Evolutionary conservation across 176 grass and related monocot genomes (phyloP).

Genomic region (Pontederia paniculata): DNA sequence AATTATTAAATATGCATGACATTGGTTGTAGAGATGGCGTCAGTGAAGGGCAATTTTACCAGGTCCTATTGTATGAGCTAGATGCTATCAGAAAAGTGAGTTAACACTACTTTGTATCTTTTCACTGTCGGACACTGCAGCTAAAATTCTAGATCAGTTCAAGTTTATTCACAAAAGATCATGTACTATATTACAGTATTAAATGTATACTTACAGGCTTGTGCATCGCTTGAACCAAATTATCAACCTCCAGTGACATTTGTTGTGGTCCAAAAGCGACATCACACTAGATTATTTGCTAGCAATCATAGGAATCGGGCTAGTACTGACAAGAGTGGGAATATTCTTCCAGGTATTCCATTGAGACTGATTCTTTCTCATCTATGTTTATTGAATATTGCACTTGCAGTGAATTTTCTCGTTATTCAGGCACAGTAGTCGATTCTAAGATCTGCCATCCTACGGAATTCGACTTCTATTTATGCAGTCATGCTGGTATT

Average conservation of each 20-base stretch:
- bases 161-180: too few relatives aligned
- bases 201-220: constrained; percentile 36
- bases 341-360: constrained; percentile 54
- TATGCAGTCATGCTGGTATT: constrained; percentile 92
- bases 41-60: constrained; percentile 62
- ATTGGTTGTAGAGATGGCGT: constrained; percentile 55
- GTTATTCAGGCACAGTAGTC: constrained; percentile 59
- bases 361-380: constrained; percentile 7
- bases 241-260: constrained; percentile 63
- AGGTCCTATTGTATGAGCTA: constrained; percentile 59
- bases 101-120: not conserved
- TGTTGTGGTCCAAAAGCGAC: constrained; percentile 80
- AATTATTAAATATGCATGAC: not conserved
- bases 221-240: constrained; percentile 48
- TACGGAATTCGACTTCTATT: constrained; percentile 76
- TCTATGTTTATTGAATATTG: not conserved
- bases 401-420: not conserved
- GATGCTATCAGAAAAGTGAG: constrained; percentile 60
- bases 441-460: constrained; percentile 77
- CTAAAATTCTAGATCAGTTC: too few relatives aligned
- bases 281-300: constrained; percentile 74
- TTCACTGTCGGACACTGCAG: too few relatives aligned
- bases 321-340: constrained; percentile 65
- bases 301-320: constrained; percentile 38
- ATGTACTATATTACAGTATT: not conserved